Conservation (phyloP, 2,329 filamentous ascomycete genomes). For the Anisogramma anomala region DNA sequence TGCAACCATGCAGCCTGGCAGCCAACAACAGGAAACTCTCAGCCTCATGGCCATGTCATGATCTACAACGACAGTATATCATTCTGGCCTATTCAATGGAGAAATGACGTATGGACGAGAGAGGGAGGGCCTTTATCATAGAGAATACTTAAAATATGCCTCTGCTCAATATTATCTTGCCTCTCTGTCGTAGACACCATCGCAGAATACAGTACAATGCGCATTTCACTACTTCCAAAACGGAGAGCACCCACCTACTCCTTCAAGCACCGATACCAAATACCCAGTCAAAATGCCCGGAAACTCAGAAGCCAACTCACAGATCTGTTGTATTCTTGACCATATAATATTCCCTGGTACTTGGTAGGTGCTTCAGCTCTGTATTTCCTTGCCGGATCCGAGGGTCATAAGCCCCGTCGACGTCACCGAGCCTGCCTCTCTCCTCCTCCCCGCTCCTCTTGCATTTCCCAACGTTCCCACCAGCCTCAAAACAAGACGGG, state of each 20-base stretch:
- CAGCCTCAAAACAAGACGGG: not conserved
- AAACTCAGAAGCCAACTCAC: too few species aligned
- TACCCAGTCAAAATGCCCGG: too few species aligned
- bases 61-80: slow-evolving; percentile 13
- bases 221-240: too few species aligned
- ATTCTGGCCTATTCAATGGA: not conserved
- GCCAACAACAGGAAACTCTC: slow-evolving; percentile 3
- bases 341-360: too few species aligned
- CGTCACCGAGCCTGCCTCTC: not conserved
- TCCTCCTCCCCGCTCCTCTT: not conserved
- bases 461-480: not conserved
- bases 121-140: slow-evolving; percentile 9
- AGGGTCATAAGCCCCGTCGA: not conserved
- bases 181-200: not conserved
- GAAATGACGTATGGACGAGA: slow-evolving; percentile 8
- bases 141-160: not conserved
- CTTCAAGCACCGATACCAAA: too few species aligned
- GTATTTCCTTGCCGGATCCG: too few species aligned
- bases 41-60: not conserved
- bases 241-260: too few species aligned
- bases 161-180: not conserved
- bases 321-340: too few species aligned
- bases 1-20: slow-evolving; percentile 4
- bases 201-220: too few species aligned
- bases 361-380: too few species aligned